Evolutionary conservation across 1,284 basidiomycete species (phyloP).

Genomic region (Phellinidium pouzarii): DNA sequence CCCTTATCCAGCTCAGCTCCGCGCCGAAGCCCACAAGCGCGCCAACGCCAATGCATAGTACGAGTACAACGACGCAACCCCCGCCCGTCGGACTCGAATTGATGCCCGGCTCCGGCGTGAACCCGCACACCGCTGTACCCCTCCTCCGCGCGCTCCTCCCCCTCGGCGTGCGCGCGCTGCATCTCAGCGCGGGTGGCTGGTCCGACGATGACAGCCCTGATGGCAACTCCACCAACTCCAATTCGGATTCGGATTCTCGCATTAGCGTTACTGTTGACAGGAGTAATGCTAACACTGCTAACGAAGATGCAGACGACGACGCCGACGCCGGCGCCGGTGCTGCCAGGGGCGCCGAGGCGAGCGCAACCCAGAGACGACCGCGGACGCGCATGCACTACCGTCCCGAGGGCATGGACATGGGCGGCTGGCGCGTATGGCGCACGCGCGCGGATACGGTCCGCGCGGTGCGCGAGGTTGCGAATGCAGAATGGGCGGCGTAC

Average conservation of each 20-base stretch:
- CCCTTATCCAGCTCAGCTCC: conserved; percentile 32
- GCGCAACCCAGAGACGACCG: no score
- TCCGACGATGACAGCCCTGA: conserved; percentile 32
- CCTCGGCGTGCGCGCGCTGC: conserved; percentile 55
- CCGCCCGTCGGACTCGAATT: no score
- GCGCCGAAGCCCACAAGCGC: no score
- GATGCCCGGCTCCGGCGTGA: conserved; percentile 71
- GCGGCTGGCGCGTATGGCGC: conserved; percentile 59
- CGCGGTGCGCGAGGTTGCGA: conserved; percentile 43
- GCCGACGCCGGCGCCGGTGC: neutral
- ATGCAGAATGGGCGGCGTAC: conserved; percentile 23
- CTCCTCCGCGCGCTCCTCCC: conserved; percentile 47
- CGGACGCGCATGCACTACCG: conserved; percentile 36
- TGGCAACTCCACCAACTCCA: no score
- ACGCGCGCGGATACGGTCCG: conserved; percentile 48
- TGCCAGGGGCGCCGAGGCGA: no score
- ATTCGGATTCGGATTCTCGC: no score
- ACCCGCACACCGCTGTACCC: conserved; percentile 39
- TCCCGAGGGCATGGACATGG: conserved; percentile 64
- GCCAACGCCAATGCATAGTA: no score
- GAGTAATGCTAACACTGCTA: no score
- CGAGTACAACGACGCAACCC: no score
- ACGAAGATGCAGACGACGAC: neutral
- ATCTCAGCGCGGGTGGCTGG: conserved; percentile 66
- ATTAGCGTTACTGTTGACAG: no score